Percentiles rank a stretch among this genome's conserved stretches.
phyloP scores from a whole-genome alignment of 371 early-diverging fungal genomes.

The Mucor sp. region DNA sequence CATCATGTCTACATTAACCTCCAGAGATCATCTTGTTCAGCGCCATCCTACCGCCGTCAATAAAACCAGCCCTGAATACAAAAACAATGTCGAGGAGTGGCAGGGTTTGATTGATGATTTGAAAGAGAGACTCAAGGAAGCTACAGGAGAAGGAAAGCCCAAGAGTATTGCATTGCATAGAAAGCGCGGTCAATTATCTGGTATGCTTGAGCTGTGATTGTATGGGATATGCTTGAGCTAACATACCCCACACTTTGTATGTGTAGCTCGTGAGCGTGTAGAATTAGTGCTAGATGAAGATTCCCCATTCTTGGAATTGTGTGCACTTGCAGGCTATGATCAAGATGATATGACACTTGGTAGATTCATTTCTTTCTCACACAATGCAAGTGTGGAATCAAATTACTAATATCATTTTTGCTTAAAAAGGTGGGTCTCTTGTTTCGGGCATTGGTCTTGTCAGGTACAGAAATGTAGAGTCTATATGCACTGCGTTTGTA shows the following conservation, averaged over 20 bases:
- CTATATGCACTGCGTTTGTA: background rate
- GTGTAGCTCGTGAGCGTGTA: slow-evolving; percentile 64
- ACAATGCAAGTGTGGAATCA: background rate
- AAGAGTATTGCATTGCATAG: slow-evolving; percentile 61
- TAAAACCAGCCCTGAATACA: slow-evolving; percentile 52
- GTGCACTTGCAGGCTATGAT: slow-evolving; percentile 69
- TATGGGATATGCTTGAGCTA: background rate
- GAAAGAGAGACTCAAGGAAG: slow-evolving; percentile 57
- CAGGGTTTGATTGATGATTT: slow-evolving; percentile 52
- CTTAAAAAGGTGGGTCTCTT: slow-evolving; percentile 58
- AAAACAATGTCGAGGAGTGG: slow-evolving; percentile 66
- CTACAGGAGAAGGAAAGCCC: slow-evolving; percentile 61
- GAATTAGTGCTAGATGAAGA: slow-evolving; percentile 73
- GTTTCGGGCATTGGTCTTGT: slow-evolving; percentile 75
- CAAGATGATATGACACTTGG: slow-evolving; percentile 74
- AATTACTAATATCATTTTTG: background rate
- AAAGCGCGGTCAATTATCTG: slow-evolving; percentile 67
- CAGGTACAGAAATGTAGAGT: slow-evolving; percentile 39
- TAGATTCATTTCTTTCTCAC: slow-evolving; percentile 4
- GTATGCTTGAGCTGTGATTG: slow-evolving; percentile 15
- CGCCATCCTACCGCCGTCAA: slow-evolving; percentile 37
- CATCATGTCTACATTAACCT: slow-evolving; percentile 39
- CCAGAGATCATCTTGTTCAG: slow-evolving; percentile 41
- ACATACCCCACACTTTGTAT: background rate
- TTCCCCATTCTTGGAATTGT: slow-evolving; percentile 75